Evolutionary conservation across 257 asterid species (phyloP).

Genomic region (Solanum piurae): DNA sequence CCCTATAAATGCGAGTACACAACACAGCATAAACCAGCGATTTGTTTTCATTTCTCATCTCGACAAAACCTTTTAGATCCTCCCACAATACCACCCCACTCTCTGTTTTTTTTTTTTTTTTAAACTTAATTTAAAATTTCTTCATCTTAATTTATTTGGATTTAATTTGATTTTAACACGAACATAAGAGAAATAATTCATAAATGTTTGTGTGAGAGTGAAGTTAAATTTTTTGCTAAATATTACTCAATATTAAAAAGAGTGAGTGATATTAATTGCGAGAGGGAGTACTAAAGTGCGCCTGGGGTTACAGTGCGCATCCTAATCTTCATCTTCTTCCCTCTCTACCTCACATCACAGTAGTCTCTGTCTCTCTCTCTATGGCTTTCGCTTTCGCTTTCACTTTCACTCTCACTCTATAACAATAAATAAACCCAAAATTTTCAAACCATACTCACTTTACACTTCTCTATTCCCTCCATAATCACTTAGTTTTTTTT

Average conservation of each 20-base stretch:
- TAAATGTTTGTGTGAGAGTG: no score
- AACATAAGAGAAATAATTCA: no score
- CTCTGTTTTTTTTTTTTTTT: neutral
- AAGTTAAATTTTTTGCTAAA: no score
- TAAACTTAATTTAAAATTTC: no score
- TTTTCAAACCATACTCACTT: neutral
- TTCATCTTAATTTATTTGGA: no score
- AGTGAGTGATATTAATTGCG: neutral
- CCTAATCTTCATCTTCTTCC: constrained; percentile 7
- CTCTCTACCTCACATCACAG: constrained; percentile 35
- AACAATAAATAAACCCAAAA: neutral
- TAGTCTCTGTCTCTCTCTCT: constrained; percentile 10
- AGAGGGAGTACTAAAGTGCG: neutral
- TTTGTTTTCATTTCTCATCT: neutral
- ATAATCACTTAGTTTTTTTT: neutral
- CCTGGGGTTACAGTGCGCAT: neutral
- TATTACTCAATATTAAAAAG: no score
- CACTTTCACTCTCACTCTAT: neutral
- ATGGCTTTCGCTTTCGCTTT: neutral
- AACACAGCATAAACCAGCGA: neutral
- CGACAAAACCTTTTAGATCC: constrained; percentile 6
- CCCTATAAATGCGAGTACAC: neutral
- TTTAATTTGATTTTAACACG: no score
- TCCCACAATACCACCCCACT: neutral
- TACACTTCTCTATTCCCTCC: constrained; percentile 6